These are phyloP conservation scores for Sugiyamaella paludigena DNA, from an alignment of 1,139 yeast genomes.

Conservation along the genomic window DNA sequence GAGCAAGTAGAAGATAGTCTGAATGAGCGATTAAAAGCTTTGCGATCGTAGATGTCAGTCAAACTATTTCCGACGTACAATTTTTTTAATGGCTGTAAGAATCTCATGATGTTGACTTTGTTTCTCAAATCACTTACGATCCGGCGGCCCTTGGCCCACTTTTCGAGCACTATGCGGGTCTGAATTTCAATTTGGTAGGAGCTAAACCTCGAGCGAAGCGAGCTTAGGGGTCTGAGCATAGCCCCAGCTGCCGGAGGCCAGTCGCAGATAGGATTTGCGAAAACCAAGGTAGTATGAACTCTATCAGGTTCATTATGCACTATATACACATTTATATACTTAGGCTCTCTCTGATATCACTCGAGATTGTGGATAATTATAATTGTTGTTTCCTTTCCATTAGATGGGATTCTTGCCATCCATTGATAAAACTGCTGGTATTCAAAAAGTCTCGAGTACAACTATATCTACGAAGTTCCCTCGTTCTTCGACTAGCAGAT, in stretches of 20 bases:
- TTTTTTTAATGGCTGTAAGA: neutral
- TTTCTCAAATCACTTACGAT: neutral
- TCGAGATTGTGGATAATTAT: too few species aligned
- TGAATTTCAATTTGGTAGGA: neutral
- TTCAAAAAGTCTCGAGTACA: conserved; percentile 21
- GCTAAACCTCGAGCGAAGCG: neutral
- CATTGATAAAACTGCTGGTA: conserved; percentile 19
- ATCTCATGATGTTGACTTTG: too few species aligned
- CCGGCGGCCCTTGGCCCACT: neutral
- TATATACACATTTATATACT: too few species aligned
- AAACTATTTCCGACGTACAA: too few species aligned
- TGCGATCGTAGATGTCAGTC: conserved; percentile 46
- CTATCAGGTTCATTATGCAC: too few species aligned
- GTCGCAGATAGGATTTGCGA: too few species aligned
- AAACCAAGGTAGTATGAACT: too few species aligned
- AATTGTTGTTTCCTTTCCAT: too few species aligned
- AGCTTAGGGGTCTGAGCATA: too few species aligned
- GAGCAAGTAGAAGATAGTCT: conserved; percentile 86
- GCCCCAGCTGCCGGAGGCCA: too few species aligned
- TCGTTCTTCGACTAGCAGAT: conserved; percentile 10
- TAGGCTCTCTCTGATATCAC: too few species aligned
- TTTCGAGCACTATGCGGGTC: neutral
- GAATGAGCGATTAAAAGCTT: conserved; percentile 84
- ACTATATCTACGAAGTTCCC: conserved; percentile 16
- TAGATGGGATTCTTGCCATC: conserved; percentile 19